Evolutionary conservation across 176 grass and related monocot genomes (phyloP).

Genomic region (Dactylis glomerata): DNA sequence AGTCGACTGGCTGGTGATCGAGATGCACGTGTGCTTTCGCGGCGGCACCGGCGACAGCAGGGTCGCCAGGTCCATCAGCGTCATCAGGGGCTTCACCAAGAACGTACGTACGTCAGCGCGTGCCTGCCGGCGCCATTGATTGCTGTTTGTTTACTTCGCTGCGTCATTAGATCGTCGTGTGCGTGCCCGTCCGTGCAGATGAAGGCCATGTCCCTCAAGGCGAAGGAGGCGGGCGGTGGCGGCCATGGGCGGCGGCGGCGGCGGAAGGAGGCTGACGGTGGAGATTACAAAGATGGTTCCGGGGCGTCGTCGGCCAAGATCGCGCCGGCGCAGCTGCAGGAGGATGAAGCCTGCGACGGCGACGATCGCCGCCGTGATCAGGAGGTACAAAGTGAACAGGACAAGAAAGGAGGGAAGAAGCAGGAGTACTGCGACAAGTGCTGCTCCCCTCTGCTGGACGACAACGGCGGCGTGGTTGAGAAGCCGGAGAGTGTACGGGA

Average conservation of each 20-base stretch:
- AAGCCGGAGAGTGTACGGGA: conserved; percentile 20
- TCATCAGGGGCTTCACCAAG: conserved; percentile 27
- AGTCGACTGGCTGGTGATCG: not conserved
- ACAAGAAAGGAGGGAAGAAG: not conserved
- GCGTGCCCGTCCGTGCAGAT: conserved; percentile 1
- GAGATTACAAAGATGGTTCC: not conserved
- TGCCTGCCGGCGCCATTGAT: not conserved
- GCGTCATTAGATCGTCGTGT: too few relatives aligned
- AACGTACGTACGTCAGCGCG: not conserved
- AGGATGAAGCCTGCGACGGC: not conserved
- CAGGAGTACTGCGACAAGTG: conserved; percentile 35
- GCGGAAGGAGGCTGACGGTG: not conserved
- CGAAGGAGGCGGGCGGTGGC: not conserved
- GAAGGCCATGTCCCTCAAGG: conserved; percentile 37
- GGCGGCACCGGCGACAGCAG: conserved; percentile 2
- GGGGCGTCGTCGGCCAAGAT: conserved; percentile 27
- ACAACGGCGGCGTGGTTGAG: not conserved
- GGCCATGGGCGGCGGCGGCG: not conserved
- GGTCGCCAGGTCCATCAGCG: conserved; percentile 27
- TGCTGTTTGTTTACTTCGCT: not conserved
- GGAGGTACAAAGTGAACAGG: not conserved
- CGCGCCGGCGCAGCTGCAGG: conserved; percentile 38
- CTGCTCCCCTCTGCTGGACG: conserved; percentile 22
- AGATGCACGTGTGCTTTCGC: conserved; percentile 47
- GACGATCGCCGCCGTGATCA: not conserved